These are phyloP conservation scores for Canavalia gladiata DNA, from an alignment of 306 rosid species.

Conservation along the genomic window DNA sequence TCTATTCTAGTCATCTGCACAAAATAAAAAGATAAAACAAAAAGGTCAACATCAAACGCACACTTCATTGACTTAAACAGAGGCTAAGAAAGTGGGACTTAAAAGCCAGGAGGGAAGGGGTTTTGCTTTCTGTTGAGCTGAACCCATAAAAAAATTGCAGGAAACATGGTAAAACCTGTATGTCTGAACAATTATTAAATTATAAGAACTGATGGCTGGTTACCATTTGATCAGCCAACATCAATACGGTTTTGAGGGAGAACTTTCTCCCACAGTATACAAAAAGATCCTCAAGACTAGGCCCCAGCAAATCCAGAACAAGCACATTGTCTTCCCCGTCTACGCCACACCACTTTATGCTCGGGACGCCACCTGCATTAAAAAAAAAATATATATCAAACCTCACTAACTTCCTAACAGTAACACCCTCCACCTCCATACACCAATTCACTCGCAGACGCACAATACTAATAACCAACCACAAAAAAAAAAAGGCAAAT, in stretches of 20 bases:
- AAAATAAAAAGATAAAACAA: not conserved
- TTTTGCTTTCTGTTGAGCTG: not conserved
- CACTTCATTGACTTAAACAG: not conserved
- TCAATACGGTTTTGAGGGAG: conserved; percentile 64
- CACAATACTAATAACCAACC: not conserved
- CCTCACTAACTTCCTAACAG: not conserved
- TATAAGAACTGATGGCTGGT: not conserved
- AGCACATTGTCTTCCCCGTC: conserved; percentile 67
- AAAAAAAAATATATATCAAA: not conserved
- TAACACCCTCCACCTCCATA: conserved; percentile 5
- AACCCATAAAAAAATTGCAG: not conserved
- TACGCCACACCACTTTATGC: conserved; percentile 65
- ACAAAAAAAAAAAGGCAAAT: not conserved
- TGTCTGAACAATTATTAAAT: not conserved
- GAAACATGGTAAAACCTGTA: not conserved
- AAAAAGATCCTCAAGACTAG: conserved; percentile 74
- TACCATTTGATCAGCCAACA: conserved; percentile 79
- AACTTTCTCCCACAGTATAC: conserved; percentile 71
- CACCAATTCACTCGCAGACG: not conserved
- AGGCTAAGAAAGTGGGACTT: not conserved
- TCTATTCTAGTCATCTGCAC: conserved; percentile 87
- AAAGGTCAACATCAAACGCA: not conserved
- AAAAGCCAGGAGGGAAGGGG: not conserved
- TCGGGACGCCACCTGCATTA: conserved; percentile 64
- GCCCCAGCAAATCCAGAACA: conserved; percentile 70